A percentile compares a stretch with the other conserved stretches of the same genome.
Conservation (phyloP, 768 basidiomycete species). For the Porphyrellus cyaneotinctus region DNA sequence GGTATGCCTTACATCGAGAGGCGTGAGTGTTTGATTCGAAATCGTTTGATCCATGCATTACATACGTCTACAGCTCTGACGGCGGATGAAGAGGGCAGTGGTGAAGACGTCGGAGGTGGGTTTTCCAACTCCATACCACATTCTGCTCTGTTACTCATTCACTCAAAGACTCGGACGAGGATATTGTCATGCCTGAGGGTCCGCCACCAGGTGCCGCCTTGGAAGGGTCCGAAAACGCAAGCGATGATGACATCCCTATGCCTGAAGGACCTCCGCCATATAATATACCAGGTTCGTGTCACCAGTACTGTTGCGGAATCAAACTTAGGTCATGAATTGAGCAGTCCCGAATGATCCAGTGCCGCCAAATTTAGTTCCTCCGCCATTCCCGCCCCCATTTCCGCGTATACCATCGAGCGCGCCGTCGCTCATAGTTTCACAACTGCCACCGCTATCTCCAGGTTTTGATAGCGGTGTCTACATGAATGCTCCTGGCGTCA, state of each 20-base stretch:
- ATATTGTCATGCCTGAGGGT: conserved; percentile 62
- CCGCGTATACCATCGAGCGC: conserved; percentile 12
- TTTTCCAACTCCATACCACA: not conserved
- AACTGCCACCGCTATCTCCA: conserved; percentile 4
- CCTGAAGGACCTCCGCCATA: conserved; percentile 75
- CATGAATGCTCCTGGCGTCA: conserved; percentile 14
- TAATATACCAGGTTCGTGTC: conserved; percentile 16
- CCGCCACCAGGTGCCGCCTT: conserved; percentile 44
- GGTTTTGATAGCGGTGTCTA: conserved; percentile 9
- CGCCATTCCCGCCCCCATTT: conserved; percentile 25
- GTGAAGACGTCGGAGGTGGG: conserved; percentile 52
- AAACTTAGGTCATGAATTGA: not conserved
- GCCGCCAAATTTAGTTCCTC: not conserved
- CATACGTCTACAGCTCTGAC: conserved; percentile 43
- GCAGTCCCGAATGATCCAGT: conserved; percentile 10
- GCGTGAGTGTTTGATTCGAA: conserved; percentile 48
- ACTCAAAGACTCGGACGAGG: conserved; percentile 43
- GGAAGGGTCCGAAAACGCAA: conserved; percentile 44
- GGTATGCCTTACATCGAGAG: conserved; percentile 95
- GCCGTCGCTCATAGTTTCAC: conserved; percentile 18
- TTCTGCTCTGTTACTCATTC: not conserved
- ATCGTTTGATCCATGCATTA: not conserved
- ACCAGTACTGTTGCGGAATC: not conserved
- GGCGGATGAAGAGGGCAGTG: conserved; percentile 61
- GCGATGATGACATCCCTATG: conserved; percentile 86